Percentiles rank a stretch among this genome's conserved stretches.
phyloP scores from a whole-genome alignment of 73 alveolate species.

The Paramecium biaurelia region DNA sequence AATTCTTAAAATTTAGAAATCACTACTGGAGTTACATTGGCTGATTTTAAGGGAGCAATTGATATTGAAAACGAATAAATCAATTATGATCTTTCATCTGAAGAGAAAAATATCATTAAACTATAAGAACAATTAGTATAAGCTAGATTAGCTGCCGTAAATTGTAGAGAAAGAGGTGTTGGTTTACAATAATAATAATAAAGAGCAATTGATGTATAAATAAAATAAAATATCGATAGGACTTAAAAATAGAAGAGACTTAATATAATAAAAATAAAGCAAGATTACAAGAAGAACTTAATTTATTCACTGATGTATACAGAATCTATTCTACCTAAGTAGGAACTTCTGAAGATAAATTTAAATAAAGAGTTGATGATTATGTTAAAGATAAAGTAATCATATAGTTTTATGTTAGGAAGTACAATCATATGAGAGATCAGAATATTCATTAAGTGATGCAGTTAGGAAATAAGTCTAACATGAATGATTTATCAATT shows the following conservation, averaged over 20 bases:
- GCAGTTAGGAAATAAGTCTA: slow-evolving; percentile 44
- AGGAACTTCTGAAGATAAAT: slow-evolving; percentile 41
- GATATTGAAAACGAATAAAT: slow-evolving; percentile 45
- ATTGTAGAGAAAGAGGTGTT: slow-evolving; percentile 5
- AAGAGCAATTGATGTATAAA: neutral
- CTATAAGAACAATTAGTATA: neutral
- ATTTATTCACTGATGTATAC: slow-evolving; percentile 41
- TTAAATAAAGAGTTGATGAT: slow-evolving; percentile 33
- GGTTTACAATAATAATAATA: neutral
- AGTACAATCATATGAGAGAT: slow-evolving; percentile 28
- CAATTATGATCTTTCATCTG: neutral
- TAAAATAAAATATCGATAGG: neutral
- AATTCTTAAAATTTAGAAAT: slow-evolving; percentile 39
- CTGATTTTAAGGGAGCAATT: slow-evolving; percentile 55
- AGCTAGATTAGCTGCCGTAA: neutral
- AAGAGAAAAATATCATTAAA: neutral
- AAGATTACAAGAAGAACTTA: slow-evolving; percentile 25
- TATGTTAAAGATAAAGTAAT: slow-evolving; percentile 22
- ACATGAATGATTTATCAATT: slow-evolving; percentile 13
- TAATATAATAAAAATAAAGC: slow-evolving; percentile 43
- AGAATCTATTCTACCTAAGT: slow-evolving; percentile 44
- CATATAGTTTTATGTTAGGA: neutral
- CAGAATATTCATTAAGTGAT: slow-evolving; percentile 41
- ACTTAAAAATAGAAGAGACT: neutral
- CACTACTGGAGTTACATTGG: slow-evolving; percentile 11